Base-by-base conservation (phyloP, 2,329 filamentous ascomycete species). In the Tolypocladium ovalisporum region DNA sequence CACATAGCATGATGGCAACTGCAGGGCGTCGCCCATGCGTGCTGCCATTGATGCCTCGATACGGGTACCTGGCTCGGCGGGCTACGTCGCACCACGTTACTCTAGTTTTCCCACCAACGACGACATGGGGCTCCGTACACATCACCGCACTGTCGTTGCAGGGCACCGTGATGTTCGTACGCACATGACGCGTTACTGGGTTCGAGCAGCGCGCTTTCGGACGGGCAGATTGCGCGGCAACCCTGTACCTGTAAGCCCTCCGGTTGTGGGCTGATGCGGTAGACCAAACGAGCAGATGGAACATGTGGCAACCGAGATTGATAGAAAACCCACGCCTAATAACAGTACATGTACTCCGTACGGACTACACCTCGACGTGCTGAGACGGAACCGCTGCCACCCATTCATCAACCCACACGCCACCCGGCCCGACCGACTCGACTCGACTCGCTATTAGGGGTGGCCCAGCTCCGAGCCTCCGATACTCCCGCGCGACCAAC, bases 401-500 rank as follows among this genome's bases (percentile, higher is more conserved):
- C 9, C 44, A 47, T 19, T 6, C 44, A 32, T 27, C 29, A 32
- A 34, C 13, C 29, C 47, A 52, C 47, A 22, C 47, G 19, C 47
- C 47, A 22, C 47, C 47, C 47, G 19, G 47, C 44, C 44, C 27
- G 24, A 29, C 44, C 47, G 19, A 34, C 29, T 34, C 15, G n/a
- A n/a, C n/a, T n/a, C n/a, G n/a, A n/a, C n/a, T n/a, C n/a, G n/a
- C n/a, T n/a, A n/a, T n/a, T n/a, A n/a, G n/a, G n/a, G n/a, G n/a
- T n/a, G n/a, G n/a, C 5, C 44, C 47, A 51, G 54, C 56, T 58
- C 56, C 52, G 56, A 57, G 49, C 55, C 58, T 60, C 60, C 60
- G 60, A 60, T 39, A 40, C 56, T 60, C 55, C 58, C 59, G 60
- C 49, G 47, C 56, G 29, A 35, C 29, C 47, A 10, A 52, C 47